phyloP scores from a whole-genome alignment of 257 asterid species.

The Solanum ahanhuiri region DNA sequence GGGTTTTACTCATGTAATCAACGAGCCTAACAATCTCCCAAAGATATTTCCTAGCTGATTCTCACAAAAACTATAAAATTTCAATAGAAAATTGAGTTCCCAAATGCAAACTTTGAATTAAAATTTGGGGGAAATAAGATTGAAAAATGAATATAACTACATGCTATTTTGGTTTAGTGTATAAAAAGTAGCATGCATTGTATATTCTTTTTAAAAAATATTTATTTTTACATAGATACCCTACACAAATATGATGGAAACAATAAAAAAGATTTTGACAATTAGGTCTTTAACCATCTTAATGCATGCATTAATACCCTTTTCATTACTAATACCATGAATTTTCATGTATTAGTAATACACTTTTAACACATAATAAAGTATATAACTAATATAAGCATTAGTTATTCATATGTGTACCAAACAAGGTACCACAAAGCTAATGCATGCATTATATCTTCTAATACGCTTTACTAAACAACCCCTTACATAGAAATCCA shows the following conservation, averaged over 20 bases:
- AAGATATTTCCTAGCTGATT: neutral
- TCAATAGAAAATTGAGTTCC: neutral
- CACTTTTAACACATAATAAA: neutral
- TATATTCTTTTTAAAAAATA: rapidly evolving
- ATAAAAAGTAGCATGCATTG: neutral
- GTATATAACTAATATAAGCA: neutral
- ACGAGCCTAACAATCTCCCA: neutral
- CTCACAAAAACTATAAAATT: neutral
- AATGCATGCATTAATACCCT: neutral
- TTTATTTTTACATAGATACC: neutral
- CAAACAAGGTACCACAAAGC: neutral
- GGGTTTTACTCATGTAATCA: neutral
- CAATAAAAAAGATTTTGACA: neutral
- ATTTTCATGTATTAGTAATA: neutral
- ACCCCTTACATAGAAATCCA: neutral
- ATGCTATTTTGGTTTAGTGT: neutral
- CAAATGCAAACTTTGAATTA: neutral
- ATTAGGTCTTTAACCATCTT: neutral
- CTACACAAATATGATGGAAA: neutral
- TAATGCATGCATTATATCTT: neutral
- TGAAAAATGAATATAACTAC: neutral
- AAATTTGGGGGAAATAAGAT: neutral
- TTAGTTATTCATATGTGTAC: neutral
- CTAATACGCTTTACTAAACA: neutral
- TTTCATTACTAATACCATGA: no score